These are phyloP conservation scores for Tetrahymena elliotti DNA, from an alignment of 73 alveolate genomes.

Conservation along the genomic window DNA sequence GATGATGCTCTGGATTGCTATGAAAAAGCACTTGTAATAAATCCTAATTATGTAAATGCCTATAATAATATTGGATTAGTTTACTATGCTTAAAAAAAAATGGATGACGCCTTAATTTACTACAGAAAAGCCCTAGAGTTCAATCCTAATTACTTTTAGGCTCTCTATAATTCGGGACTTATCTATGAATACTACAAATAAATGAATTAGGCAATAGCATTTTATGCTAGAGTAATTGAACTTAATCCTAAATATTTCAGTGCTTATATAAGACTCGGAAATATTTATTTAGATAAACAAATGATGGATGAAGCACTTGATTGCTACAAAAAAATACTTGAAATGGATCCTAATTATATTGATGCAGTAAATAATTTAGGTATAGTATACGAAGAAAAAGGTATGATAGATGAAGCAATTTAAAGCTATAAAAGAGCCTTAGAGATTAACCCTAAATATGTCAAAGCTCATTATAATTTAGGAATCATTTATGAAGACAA, in stretches of 20 bases:
- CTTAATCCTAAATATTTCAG: background rate
- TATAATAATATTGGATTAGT: background rate
- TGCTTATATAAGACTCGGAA: background rate
- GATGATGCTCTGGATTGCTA: background rate
- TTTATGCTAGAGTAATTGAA: background rate
- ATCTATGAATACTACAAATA: background rate
- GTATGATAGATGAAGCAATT: background rate
- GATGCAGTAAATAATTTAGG: background rate
- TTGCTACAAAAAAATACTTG: background rate
- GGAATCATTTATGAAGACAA: background rate
- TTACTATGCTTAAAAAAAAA: background rate
- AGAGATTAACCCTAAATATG: background rate
- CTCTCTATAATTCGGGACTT: background rate
- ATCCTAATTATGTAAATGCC: background rate
- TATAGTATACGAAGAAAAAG: background rate
- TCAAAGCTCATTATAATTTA: background rate
- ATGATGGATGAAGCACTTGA: background rate
- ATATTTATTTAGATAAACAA: background rate
- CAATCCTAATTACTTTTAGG: background rate
- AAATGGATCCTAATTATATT: background rate
- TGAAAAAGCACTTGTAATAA: background rate
- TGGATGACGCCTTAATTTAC: background rate
- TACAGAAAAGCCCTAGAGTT: background rate
- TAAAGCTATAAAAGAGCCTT: background rate
- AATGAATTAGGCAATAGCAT: background rate